phyloP scores from a whole-genome alignment of 2,329 filamentous ascomycete species.

The Chalaropsis thielavioides region DNA sequence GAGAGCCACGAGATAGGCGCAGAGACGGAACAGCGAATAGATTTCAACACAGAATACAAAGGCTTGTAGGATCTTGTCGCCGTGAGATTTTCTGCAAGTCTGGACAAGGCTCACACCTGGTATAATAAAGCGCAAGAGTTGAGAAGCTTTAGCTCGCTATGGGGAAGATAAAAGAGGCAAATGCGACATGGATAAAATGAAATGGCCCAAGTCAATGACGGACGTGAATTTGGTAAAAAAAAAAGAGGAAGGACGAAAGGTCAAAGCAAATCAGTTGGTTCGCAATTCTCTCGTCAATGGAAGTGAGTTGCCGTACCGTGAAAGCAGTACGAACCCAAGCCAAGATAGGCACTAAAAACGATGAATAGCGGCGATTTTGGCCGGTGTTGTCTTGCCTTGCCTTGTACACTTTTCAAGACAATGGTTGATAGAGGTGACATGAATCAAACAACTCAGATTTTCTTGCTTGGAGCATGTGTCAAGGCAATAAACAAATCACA shows the following conservation, averaged over 20 bases:
- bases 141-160: background rate
- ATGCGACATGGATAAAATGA: background rate
- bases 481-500: background rate
- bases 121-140: background rate
- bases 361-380: background rate
- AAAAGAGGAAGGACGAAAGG: background rate
- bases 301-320: background rate
- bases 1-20: background rate
- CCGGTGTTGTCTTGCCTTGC: background rate
- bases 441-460: background rate
- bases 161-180: background rate
- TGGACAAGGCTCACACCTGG: background rate
- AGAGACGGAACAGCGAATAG: background rate
- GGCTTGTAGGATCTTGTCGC: background rate
- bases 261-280: background rate
- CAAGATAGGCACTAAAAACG: background rate
- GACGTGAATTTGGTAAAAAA: background rate
- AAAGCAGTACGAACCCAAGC: background rate
- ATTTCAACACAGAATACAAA: background rate
- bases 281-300: background rate
- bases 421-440: background rate
- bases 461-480: background rate
- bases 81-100: conserved; percentile 1
- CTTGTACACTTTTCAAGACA: background rate
- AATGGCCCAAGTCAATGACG: background rate